Conservation (phyloP, 306 rosid species). For the Casuarina equisetifolia region DNA sequence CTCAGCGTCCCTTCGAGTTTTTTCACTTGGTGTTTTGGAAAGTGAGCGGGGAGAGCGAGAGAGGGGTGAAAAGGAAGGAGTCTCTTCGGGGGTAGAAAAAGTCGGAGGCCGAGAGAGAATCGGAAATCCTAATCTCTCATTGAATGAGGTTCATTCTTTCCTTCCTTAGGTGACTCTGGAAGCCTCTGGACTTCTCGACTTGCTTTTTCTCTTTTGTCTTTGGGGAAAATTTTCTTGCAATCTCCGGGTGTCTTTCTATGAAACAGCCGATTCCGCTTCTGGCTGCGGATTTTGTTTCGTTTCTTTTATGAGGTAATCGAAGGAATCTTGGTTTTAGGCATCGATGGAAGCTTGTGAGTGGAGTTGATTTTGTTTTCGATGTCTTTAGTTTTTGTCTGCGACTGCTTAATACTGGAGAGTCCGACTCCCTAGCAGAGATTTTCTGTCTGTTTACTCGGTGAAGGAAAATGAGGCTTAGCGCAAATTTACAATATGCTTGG, state of each 20-base stretch:
- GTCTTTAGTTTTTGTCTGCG: background rate
- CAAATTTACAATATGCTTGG: background rate
- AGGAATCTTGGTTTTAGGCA: background rate
- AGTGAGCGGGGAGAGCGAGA: background rate
- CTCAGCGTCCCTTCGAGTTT: background rate
- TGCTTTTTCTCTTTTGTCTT: background rate
- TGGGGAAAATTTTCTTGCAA: background rate
- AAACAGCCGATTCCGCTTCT: background rate
- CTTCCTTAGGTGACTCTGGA: background rate
- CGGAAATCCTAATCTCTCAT: slow-evolving; percentile 7
- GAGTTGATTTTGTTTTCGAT: background rate
- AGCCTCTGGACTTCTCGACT: background rate
- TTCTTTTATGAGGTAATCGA: background rate
- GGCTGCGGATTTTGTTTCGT: background rate
- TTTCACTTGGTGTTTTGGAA: background rate
- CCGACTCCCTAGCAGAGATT: background rate
- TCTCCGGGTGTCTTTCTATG: background rate
- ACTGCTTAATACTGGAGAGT: background rate
- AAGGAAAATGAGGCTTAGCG: background rate
- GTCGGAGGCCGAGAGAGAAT: background rate
- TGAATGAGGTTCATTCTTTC: slow-evolving; percentile 9
- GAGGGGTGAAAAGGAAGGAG: background rate
- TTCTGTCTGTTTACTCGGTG: background rate
- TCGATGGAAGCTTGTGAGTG: background rate
- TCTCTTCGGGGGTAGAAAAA: background rate